Base-by-base conservation (phyloP, 495 filamentous ascomycete genomes). In the Penicillium manginii region DNA sequence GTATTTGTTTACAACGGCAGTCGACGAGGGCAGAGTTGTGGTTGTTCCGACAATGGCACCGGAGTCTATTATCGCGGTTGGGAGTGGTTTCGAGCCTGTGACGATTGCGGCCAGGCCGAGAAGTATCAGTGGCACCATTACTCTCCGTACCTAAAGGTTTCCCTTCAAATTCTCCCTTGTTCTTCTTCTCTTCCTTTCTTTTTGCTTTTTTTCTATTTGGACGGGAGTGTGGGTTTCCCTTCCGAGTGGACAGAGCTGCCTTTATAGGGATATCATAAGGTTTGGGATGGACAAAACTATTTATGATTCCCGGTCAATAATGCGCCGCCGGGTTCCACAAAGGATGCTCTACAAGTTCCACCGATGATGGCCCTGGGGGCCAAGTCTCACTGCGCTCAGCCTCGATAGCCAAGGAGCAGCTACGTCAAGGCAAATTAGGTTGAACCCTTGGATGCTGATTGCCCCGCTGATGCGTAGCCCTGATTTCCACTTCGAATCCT, bases 1-100 rank as follows among this genome's bases (percentile, higher is more conserved):
- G 47, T 65, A 74, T 45, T 71, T 63, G 31, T 72, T 67, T 1
- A 72, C 66, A 3, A 45, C 21, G 17, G 43, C 64, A 9, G 62
- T 60, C 7, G 62, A 60, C 3, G 47, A 64, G 1, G 68, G 56
- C 2, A 71, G 45, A 35, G 60, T 52, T 1, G 64, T 73, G 4
- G 67, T 68, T 15, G 65, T 71, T 18, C 72, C 72, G 31, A 65
- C 50, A 2, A 74, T 52, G 6, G 55, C 14, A 1, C 72, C 72
- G 32, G 54, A 56, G 18, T 56, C 50, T 11, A 69, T 61, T 0
- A 59, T 54, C 3, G 58, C 71, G 1, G 61, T 71, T 21, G 70
- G 70, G 11, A 47, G 45, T 22, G 45, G 21, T n/a, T 26, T 47
- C 21, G 45, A 47, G 45, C 18, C 45, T 47, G 45, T 21, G 21